Conservation (phyloP, 2,329 filamentous ascomycete genomes). For the Mycosphaerella arachidis region DNA sequence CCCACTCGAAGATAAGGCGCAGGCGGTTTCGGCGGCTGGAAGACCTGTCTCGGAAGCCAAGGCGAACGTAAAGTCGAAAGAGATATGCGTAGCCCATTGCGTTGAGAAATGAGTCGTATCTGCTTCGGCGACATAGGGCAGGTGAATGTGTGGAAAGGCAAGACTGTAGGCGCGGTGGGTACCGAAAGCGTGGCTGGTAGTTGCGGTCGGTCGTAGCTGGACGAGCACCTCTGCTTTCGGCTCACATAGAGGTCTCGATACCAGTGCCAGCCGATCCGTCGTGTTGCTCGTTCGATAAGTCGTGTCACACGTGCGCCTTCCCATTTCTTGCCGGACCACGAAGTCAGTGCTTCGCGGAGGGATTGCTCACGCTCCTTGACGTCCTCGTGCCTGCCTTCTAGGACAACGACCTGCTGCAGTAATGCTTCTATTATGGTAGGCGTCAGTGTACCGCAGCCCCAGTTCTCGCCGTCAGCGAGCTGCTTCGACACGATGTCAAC, state of each 20-base stretch:
- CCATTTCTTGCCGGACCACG: constrained; percentile 72
- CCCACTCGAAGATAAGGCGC: constrained; percentile 81
- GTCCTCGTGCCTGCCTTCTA: constrained; percentile 32
- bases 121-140: constrained; percentile 87
- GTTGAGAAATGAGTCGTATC: constrained; percentile 88
- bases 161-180: constrained; percentile 84
- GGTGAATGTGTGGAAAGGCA: constrained; percentile 97
- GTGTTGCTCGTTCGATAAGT: constrained; percentile 78
- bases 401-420: constrained; percentile 43
- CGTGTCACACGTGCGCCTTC: constrained; percentile 83
- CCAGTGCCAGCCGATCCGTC: constrained; percentile 74
- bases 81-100: constrained; percentile 89
- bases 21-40: constrained; percentile 78
- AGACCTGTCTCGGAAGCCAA: constrained; percentile 79
- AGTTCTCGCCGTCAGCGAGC: constrained; percentile 75
- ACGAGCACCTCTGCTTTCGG: constrained; percentile 51
- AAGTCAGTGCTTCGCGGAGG: constrained; percentile 35
- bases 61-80: constrained; percentile 79
- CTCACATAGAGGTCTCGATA: constrained; percentile 76
- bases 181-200: constrained; percentile 69
- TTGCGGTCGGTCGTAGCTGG: constrained; percentile 66
- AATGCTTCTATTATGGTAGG: constrained; percentile 39
- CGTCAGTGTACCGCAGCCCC: constrained; percentile 69
- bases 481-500: constrained; percentile 88
- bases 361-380: constrained; percentile 35